Conservation (phyloP, 805 yeast species). For the Ogataea philodendri region DNA sequence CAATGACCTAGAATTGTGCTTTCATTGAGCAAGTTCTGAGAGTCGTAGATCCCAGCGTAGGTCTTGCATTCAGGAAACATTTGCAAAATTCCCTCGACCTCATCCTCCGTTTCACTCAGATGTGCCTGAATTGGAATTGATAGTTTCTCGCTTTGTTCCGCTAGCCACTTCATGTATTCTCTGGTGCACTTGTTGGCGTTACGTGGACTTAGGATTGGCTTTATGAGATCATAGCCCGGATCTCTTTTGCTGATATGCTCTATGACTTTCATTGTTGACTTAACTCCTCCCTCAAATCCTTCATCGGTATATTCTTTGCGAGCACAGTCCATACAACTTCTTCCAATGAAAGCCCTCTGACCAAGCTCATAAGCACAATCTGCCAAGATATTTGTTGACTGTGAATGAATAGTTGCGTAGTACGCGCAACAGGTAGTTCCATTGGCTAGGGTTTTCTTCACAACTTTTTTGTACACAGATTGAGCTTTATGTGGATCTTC, state of each 20-base stretch:
- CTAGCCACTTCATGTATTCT: conserved; percentile 54
- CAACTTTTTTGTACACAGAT: conserved; percentile 60
- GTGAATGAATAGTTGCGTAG: conserved; percentile 50
- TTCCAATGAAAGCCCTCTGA: conserved; percentile 83
- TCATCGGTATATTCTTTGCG: conserved; percentile 25
- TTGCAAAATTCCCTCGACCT: conserved; percentile 65
- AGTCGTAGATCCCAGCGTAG: conserved; percentile 74
- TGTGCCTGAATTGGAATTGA: conserved; percentile 79
- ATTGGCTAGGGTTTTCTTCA: conserved; percentile 57
- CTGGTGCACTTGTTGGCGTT: conserved; percentile 83
- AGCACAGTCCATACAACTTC: conserved; percentile 79
- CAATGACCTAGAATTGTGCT: conserved; percentile 85
- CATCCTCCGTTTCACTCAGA: conserved; percentile 70
- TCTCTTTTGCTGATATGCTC: conserved; percentile 51
- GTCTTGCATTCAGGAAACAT: conserved; percentile 66
- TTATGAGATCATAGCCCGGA: conserved; percentile 47
- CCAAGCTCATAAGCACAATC: conserved; percentile 60
- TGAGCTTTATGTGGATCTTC: conserved; percentile 50
- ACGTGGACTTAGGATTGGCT: conserved; percentile 82
- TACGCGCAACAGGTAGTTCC: conserved; percentile 91
- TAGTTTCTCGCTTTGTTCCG: conserved; percentile 25
- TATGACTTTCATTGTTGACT: conserved; percentile 53
- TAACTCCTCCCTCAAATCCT: conserved; percentile 12
- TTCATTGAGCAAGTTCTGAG: conserved; percentile 51
- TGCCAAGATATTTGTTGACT: conserved; percentile 70